Evolutionary conservation across 768 basidiomycete genomes (phyloP).

Genomic region (Cyathus striatus): DNA sequence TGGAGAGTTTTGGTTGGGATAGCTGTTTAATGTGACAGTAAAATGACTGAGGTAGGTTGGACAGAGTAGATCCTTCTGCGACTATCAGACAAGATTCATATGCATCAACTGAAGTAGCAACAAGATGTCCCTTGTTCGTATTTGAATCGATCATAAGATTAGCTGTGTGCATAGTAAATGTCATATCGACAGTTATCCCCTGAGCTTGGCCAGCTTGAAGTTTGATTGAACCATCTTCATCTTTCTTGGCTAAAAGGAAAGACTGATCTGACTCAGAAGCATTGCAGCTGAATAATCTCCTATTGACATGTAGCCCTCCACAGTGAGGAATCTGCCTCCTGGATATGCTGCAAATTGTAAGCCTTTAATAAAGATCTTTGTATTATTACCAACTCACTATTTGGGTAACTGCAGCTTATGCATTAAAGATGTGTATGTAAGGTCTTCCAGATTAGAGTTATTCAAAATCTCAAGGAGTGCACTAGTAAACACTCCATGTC

Average conservation of each 20-base stretch:
- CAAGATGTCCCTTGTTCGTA: background rate
- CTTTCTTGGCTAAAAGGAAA: background rate
- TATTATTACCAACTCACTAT: constrained; percentile 1
- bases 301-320: background rate
- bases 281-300: background rate
- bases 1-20: constrained; percentile 8
- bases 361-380: background rate
- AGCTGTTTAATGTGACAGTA: constrained; percentile 18
- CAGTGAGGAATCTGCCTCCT: background rate
- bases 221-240: background rate
- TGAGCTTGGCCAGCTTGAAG: constrained; percentile 1
- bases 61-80: background rate
- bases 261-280: background rate
- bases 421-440: constrained; percentile 5
- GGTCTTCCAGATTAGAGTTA: background rate
- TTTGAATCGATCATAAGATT: constrained; percentile 2
- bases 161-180: background rate
- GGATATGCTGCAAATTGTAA: background rate
- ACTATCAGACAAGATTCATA: constrained; percentile 12
- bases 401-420: background rate
- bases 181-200: background rate
- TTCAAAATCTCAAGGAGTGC: constrained; percentile 1
- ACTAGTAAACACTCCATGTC: background rate
- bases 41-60: constrained; percentile 12
- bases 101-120: background rate